Conservation (phyloP, 805 yeast genomes). For the Komagataella phaffii region DNA sequence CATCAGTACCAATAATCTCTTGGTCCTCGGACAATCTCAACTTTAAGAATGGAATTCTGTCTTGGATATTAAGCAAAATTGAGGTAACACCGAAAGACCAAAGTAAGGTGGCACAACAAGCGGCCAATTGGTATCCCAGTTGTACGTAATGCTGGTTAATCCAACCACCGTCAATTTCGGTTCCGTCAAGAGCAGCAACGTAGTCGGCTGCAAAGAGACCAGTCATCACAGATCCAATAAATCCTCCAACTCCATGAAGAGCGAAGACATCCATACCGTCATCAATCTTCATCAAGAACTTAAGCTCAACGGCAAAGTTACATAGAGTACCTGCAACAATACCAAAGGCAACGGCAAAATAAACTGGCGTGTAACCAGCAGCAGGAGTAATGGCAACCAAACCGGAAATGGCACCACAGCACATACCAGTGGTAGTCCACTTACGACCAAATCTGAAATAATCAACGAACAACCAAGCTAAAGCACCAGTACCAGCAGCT, state of each 20-base stretch:
- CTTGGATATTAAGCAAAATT: constrained; percentile 49
- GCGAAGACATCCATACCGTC: constrained; percentile 95
- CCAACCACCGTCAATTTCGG: constrained; percentile 76
- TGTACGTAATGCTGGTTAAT: constrained; percentile 71
- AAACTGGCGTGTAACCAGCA: constrained; percentile 91
- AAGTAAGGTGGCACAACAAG: constrained; percentile 49
- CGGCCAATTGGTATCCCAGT: constrained; percentile 83
- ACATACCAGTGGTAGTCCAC: constrained; percentile 89
- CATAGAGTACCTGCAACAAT: constrained; percentile 63
- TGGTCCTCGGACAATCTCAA: constrained; percentile 77
- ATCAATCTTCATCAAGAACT: constrained; percentile 60
- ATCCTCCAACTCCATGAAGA: constrained; percentile 89
- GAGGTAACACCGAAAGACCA: constrained; percentile 73
- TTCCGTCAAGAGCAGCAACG: constrained; percentile 72
- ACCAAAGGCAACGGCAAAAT: constrained; percentile 80
- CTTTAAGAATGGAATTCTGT: constrained; percentile 68
- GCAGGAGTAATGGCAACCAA: constrained; percentile 94
- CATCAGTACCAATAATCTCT: constrained; percentile 81
- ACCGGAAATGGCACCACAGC: constrained; percentile 91
- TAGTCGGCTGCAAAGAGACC: constrained; percentile 91
- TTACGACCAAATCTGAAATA: constrained; percentile 67
- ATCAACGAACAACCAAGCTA: constrained; percentile 90
- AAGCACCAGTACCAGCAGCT: constrained; percentile 89
- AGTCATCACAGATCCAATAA: constrained; percentile 69
- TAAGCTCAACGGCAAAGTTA: constrained; percentile 77